Conservation (phyloP, 2,329 filamentous ascomycete species). For the Nemania diffusa region DNA sequence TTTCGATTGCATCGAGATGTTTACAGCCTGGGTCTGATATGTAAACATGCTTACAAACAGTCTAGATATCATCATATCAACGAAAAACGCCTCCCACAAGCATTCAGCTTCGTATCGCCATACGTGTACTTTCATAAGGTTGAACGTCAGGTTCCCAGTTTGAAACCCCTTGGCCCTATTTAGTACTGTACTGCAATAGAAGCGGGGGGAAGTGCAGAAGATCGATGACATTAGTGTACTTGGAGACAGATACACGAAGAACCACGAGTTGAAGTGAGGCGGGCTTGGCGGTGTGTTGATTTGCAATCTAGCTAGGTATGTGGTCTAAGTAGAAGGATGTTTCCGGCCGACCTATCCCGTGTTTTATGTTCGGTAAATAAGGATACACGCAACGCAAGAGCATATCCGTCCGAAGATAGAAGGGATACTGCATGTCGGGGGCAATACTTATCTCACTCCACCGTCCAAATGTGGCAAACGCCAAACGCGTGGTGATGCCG, state of each 20-base stretch:
- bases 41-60: constrained; percentile 4
- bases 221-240: background rate
- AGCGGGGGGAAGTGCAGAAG: background rate
- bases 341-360: constrained; percentile 9
- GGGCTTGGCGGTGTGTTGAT: constrained; percentile 1
- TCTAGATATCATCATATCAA: background rate
- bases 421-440: constrained; percentile 15
- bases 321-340: constrained; percentile 8
- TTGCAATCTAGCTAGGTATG: background rate
- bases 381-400: background rate
- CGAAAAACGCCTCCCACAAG: constrained; percentile 1
- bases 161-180: background rate
- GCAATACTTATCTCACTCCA: constrained; percentile 1
- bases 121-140: background rate
- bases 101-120: background rate
- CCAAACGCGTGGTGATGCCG: constrained; percentile 22
- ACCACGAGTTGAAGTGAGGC: constrained; percentile 17
- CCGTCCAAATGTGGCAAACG: constrained; percentile 17
- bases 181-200: no score
- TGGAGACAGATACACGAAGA: background rate
- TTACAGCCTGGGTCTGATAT: background rate
- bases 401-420: background rate
- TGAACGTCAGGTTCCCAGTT: constrained; percentile 9
- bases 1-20: constrained; percentile 10
- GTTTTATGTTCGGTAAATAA: background rate